A percentile compares a stretch with the other conserved stretches of the same genome.
Conservation (phyloP, 441 rosid species). For the Hura crepitans region DNA sequence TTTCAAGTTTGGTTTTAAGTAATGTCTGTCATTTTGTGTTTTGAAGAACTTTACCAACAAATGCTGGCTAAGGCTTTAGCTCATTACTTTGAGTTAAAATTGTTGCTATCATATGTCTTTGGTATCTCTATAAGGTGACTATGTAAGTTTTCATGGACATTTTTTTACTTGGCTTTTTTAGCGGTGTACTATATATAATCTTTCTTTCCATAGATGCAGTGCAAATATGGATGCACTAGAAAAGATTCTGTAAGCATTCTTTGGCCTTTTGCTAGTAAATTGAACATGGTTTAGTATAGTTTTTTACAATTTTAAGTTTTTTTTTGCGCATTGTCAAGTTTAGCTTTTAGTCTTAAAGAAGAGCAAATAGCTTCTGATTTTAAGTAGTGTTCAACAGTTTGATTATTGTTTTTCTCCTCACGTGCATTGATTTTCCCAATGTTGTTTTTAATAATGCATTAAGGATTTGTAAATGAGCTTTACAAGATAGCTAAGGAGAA, state of each 20-base stretch:
- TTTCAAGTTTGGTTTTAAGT: constrained; percentile 10
- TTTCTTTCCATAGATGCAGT: constrained; percentile 59
- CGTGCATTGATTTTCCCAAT: no score
- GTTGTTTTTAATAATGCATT: no score
- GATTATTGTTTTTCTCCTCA: no score
- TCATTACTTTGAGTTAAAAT: constrained; percentile 71
- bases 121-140: constrained; percentile 73
- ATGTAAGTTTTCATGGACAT: neutral
- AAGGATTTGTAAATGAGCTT: no score
- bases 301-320: no score
- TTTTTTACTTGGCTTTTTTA: constrained; percentile 3
- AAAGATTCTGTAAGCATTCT: constrained; percentile 57
- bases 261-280: constrained; percentile 2
- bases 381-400: no score
- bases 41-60: constrained; percentile 80
- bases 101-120: constrained; percentile 64
- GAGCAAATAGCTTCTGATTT: no score
- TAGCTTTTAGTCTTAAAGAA: no score
- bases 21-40: constrained; percentile 17
- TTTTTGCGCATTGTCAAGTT: no score
- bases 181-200: constrained; percentile 20
- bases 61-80: constrained; percentile 92
- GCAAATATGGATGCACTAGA: constrained; percentile 69
- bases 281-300: no score
- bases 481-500: no score